Base-by-base conservation (phyloP, 345 rosid species). In the Crucihimalaya himalaica region DNA sequence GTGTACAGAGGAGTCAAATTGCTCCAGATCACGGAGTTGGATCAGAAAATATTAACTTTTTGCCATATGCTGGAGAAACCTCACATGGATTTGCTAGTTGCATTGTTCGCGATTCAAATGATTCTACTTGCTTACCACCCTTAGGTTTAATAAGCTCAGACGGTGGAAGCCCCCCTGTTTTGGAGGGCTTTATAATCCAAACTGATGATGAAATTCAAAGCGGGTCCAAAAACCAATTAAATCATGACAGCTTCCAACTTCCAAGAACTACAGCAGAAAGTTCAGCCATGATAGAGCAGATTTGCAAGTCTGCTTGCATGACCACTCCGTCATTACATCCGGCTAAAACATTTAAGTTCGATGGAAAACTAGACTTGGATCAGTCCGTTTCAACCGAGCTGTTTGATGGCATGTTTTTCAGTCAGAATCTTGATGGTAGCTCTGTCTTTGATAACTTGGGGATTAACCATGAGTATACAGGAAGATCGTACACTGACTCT, bases 301-400 rank as follows among this genome's bases (percentile, higher is more conserved):
- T 89, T 61, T 81, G 87, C 68, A 86, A 81, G 83, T 89, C 97
- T 65, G 83, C 86, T 75, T 72, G 85, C 81, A 37, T 75, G 74
- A 70, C 56, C 72, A 87, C 97, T 55, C 97, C 99, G 21, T 75
- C 79, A 25, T 74, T 87, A 40, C 83, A 83, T 55, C 75, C 82
- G 58, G 76, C 88, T 55, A 75, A 84, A 34, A 79, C 81, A 15
- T 80, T 74, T 74, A 75, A 75, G 50, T 57, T 82, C 28, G 77
- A 83, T 5, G 64, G 51, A 76, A 73, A 57, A 14, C 76, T 82
- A 29, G 79, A 77, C 39, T 72, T 80, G 27, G 77, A 84, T 76
- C 90, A 81, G 58, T 86, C 97, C 18, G 82, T 87, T 61, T 92
- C 99, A 37, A 79, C 82, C 63, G 88, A 93, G 47, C 81, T 87